Conservation (phyloP, 495 filamentous ascomycete genomes). For the Penicilliopsis zonata region DNA sequence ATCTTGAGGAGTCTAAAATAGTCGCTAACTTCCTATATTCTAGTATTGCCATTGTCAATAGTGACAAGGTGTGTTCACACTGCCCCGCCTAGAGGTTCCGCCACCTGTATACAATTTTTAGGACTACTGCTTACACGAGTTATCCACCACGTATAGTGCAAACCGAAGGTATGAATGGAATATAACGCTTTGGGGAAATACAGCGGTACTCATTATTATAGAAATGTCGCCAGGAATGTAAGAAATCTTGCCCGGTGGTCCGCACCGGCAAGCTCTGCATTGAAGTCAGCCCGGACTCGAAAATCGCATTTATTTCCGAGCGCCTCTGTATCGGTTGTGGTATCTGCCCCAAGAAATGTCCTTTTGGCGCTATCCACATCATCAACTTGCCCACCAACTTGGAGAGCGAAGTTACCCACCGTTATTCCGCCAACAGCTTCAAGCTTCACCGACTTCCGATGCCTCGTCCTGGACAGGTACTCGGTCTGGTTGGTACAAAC, state of each 20-base stretch:
- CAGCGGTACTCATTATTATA: conserved; percentile 17
- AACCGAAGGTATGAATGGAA: conserved; percentile 65
- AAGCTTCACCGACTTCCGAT: conserved; percentile 95
- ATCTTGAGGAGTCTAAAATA: neutral
- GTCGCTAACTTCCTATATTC: conserved; percentile 7
- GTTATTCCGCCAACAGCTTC: conserved; percentile 98
- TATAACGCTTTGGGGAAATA: neutral
- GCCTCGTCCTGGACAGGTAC: conserved; percentile 89
- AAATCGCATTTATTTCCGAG: conserved; percentile 97
- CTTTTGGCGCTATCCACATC: conserved; percentile 97
- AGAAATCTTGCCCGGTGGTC: conserved; percentile 97
- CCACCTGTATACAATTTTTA: conserved; percentile 8
- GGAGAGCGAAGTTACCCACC: conserved; percentile 92
- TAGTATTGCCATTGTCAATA: conserved; percentile 95
- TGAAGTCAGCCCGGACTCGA: conserved; percentile 79
- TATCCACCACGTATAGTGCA: conserved; percentile 52
- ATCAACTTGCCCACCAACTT: conserved; percentile 99
- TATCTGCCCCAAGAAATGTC: conserved; percentile 98
- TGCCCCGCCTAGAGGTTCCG: conserved; percentile 18
- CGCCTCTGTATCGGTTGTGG: conserved; percentile 92
- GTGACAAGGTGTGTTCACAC: conserved; percentile 68
- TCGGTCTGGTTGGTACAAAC: conserved; percentile 95
- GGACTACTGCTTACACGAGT: conserved; percentile 20
- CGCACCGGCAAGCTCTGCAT: conserved; percentile 96
- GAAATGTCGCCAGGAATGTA: conserved; percentile 98